Evolutionary conservation across 169 alveolate species (phyloP), one percentile per base, ranked within the genome.

Genomic region (Cyclospora cayetanensis): DNA sequence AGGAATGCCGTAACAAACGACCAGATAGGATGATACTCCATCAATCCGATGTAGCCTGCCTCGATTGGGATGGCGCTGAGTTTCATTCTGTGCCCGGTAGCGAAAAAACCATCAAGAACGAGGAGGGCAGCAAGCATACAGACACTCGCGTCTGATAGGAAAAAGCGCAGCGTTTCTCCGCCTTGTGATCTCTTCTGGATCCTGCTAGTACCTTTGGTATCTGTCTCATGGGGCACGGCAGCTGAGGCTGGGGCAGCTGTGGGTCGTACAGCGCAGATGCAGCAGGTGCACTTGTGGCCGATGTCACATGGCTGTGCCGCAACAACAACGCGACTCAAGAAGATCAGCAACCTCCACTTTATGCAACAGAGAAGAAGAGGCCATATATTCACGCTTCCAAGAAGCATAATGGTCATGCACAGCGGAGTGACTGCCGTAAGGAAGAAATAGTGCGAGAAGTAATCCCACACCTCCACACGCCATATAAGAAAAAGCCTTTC

Each of bases 41-140:
- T n/a, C 79, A 88, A 27, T 2, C 93, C 93, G 25, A 88, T 80
- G 22, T 74, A 88, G 29, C 88, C 93, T 11, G 93, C 93, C 39
- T 72, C 88, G 9, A 74, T 31, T 18, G 89, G 89, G 41, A 88
- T 52, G 35, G 82, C 93, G 53, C 70, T 88, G 60, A 88, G 29
- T 29, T 79, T 88, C 70, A 80, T 74, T 34, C 93, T 65, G 82
- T 88, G 93, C 35, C 93, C 93, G 11, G 89, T 74, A 18, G 52
- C 41, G 82, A 70, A 50, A n/a, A 88, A 88, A 20, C 55, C 31
- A 9, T 72, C 79, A 11, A 53, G 60, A n/a, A 70, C 82, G n/a
- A 88, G 27, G 7, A 88, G 80, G 22, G 79, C 79, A 22, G 63
- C 79, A 25, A 83, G 34, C 66, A 60, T 35, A 65, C 80, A 29